Conservation (phyloP, 805 yeast genomes). For the Tetrapisispora namnaoensis region DNA sequence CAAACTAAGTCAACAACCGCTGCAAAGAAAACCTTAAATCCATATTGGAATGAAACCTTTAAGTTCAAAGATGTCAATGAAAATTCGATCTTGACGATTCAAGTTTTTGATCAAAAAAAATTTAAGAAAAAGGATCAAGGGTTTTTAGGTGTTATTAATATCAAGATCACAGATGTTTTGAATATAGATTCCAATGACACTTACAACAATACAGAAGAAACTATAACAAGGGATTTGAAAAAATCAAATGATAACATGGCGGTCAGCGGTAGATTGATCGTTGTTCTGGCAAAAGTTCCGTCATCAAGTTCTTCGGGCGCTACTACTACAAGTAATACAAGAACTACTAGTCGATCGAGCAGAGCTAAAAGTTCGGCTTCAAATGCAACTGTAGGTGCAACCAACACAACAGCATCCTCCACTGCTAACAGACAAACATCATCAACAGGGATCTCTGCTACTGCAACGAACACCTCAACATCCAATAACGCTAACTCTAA, state of each 20-base stretch:
- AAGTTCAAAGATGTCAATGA: conserved; percentile 64
- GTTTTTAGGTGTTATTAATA: conserved; percentile 89
- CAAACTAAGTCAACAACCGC: conserved; percentile 94
- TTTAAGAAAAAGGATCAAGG: conserved; percentile 98
- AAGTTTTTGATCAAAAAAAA: conserved; percentile 93
- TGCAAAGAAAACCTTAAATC: conserved; percentile 86
- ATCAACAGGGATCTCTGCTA: conserved; percentile 3
- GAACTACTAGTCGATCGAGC: neutral
- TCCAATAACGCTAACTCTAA: neutral
- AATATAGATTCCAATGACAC: conserved; percentile 4
- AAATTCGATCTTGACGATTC: conserved; percentile 79
- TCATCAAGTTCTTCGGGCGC: conserved; percentile 20
- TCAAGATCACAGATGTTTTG: conserved; percentile 73
- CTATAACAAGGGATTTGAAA: conserved; percentile 85
- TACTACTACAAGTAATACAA: neutral
- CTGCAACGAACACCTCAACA: neutral
- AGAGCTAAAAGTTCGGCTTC: conserved; percentile 15
- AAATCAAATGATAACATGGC: conserved; percentile 85
- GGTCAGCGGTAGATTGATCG: conserved; percentile 86
- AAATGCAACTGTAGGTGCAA: conserved; percentile 11
- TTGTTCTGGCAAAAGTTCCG: conserved; percentile 50
- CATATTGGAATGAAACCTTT: conserved; percentile 95
- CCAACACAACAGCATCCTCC: conserved; percentile 1
- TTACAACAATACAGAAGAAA: conserved; percentile 45
- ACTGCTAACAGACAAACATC: neutral